These are phyloP conservation scores for Cadophora sp. DNA, from an alignment of 2,329 filamentous ascomycete genomes.

Conservation along the genomic window DNA sequence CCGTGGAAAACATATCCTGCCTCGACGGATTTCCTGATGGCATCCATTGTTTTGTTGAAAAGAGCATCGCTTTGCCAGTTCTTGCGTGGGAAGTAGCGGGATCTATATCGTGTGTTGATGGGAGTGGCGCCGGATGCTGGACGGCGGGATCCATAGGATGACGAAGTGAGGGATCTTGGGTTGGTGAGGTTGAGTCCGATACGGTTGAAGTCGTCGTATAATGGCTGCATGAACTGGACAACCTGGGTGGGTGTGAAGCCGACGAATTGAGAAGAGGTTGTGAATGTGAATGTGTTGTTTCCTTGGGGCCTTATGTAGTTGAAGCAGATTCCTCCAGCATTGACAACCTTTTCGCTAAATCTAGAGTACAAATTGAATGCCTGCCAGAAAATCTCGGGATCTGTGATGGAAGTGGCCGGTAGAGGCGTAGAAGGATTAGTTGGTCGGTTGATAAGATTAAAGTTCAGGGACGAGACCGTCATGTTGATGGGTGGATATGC, in stretches of 20 bases:
- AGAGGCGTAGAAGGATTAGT: not conserved
- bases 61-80: not conserved
- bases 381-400: constrained; percentile 37
- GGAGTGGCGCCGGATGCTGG: not conserved
- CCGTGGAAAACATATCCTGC: not conserved
- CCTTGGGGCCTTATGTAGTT: not conserved
- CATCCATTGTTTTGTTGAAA: not conserved
- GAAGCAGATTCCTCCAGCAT: not conserved
- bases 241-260: not conserved
- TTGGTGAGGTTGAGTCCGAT: not conserved
- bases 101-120: not conserved
- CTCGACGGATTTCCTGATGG: not conserved
- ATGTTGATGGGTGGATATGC: not conserved
- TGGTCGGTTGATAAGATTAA: not conserved
- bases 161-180: not conserved
- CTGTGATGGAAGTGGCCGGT: constrained; percentile 19
- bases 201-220: not conserved
- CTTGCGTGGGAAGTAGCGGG: not conserved
- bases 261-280: not conserved
- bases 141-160: not conserved
- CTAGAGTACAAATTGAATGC: not conserved
- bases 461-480: not conserved
- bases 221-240: not conserved
- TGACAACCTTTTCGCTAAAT: not conserved
- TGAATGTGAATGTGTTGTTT: not conserved